Evolutionary conservation across 306 rosid genomes (phyloP).

Genomic region (Fragaria nilgerrensis): DNA sequence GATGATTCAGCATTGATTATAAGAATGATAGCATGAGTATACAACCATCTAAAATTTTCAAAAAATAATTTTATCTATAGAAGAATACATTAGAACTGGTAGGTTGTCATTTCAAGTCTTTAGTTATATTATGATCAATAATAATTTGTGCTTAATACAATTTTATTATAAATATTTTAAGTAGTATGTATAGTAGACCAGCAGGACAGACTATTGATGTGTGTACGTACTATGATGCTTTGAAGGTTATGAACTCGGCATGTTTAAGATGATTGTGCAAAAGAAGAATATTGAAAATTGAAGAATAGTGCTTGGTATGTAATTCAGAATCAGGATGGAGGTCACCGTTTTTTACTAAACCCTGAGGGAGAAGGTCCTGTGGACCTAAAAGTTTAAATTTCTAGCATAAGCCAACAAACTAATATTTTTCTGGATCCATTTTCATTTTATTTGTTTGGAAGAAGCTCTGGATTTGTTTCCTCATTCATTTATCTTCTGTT

Average conservation of each 20-base stretch:
- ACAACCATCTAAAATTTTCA: not conserved
- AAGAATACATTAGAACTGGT: not conserved
- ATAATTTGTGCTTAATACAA: not conserved
- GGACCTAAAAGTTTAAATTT: not conserved
- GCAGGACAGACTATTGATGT: not conserved
- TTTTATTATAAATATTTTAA: not conserved
- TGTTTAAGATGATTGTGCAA: not conserved
- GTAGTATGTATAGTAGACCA: not conserved
- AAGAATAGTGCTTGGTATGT: not conserved
- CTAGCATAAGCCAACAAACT: not conserved
- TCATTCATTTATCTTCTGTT: not conserved
- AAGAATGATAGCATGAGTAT: not conserved
- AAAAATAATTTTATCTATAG: too few relatives aligned
- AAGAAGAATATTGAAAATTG: not conserved
- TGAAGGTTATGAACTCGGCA: not conserved
- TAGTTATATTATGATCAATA: not conserved
- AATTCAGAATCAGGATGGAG: not conserved
- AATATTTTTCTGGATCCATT: not conserved
- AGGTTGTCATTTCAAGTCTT: not conserved
- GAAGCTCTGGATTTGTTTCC: not conserved
- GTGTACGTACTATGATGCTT: not conserved
- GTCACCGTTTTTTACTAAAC: not conserved
- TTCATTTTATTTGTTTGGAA: not conserved
- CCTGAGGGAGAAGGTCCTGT: not conserved
- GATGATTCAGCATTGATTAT: too few relatives aligned